Conservation (phyloP, 2,329 filamentous ascomycete genomes). For the Aspergillus brunneoviolaceus region DNA sequence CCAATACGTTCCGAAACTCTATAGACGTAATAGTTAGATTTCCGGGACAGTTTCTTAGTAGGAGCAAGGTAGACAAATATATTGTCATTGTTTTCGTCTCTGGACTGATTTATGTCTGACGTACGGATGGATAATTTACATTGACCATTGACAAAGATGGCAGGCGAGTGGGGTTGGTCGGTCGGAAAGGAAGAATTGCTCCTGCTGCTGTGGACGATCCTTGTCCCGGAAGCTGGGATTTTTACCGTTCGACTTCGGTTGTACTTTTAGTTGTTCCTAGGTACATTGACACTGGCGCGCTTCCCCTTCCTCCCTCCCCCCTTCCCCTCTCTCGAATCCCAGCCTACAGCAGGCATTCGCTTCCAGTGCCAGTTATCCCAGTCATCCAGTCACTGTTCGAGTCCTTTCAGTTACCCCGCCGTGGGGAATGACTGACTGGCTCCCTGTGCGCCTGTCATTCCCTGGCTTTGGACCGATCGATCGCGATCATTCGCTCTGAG, state of each 20-base stretch:
- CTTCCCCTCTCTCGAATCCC: neutral
- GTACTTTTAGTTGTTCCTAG: too few relatives aligned
- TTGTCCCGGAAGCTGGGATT: constrained; percentile 18
- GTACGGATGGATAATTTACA: neutral
- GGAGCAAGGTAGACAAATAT: neutral
- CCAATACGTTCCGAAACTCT: neutral
- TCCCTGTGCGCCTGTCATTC: constrained; percentile 6
- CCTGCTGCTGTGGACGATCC: constrained; percentile 18
- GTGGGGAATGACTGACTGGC: neutral
- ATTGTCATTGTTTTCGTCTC: neutral
- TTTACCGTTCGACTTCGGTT: neutral
- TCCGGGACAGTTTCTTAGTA: neutral
- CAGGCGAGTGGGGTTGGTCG: constrained; percentile 13
- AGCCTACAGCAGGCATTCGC: neutral
- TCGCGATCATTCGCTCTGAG: constrained; percentile 2
- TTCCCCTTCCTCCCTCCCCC: too few relatives aligned
- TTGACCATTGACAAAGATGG: constrained; percentile 6
- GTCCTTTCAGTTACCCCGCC: neutral
- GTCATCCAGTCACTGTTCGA: constrained; percentile 5
- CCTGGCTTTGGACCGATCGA: constrained; percentile 5
- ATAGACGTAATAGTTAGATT: neutral
- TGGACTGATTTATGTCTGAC: neutral
- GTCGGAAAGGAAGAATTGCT: constrained; percentile 15
- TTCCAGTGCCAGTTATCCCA: constrained; percentile 12
- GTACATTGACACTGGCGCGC: too few relatives aligned